Evolutionary conservation across 1,139 yeast genomes (phyloP).

Genomic region (Sugiyamaella pinicola): DNA sequence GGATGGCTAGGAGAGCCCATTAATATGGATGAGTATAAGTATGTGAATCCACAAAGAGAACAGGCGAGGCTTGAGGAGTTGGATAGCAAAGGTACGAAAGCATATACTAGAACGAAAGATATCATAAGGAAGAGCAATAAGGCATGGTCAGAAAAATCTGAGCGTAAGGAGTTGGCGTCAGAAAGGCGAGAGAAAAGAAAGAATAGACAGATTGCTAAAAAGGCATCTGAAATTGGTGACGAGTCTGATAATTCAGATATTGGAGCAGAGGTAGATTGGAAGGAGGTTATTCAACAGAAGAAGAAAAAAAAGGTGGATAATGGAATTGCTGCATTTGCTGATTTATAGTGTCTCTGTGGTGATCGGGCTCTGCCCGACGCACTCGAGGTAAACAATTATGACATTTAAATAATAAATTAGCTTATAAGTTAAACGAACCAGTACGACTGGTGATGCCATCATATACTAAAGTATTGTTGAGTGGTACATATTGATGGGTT

Average conservation of each 20-base stretch:
- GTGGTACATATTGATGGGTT: conserved; percentile 72
- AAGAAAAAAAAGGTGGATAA: conserved; percentile 54
- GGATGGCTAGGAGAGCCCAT: conserved; percentile 71
- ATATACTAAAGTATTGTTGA: conserved; percentile 64
- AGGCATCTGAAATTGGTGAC: conserved; percentile 42
- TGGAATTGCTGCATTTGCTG: conserved; percentile 69
- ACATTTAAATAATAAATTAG: not conserved
- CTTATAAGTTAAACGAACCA: conserved; percentile 48
- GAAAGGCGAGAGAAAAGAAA: conserved; percentile 64
- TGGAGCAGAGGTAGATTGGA: conserved; percentile 78
- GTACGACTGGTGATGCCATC: conserved; percentile 65
- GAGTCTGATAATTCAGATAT: conserved; percentile 51
- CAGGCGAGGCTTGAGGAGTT: conserved; percentile 59
- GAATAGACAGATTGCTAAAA: conserved; percentile 60
- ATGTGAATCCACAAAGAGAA: conserved; percentile 68
- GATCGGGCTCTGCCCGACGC: no score
- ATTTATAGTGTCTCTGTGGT: conserved; percentile 53
- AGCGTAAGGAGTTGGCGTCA: conserved; percentile 62
- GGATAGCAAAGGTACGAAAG: conserved; percentile 59
- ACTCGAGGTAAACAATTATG: not conserved
- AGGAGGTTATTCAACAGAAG: conserved; percentile 67
- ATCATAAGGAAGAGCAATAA: conserved; percentile 58
- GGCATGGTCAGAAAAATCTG: conserved; percentile 79
- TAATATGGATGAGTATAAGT: conserved; percentile 66
- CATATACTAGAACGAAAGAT: conserved; percentile 47